phyloP scores from a whole-genome alignment of 768 basidiomycete genomes.

The Tephrocybe rancida region DNA sequence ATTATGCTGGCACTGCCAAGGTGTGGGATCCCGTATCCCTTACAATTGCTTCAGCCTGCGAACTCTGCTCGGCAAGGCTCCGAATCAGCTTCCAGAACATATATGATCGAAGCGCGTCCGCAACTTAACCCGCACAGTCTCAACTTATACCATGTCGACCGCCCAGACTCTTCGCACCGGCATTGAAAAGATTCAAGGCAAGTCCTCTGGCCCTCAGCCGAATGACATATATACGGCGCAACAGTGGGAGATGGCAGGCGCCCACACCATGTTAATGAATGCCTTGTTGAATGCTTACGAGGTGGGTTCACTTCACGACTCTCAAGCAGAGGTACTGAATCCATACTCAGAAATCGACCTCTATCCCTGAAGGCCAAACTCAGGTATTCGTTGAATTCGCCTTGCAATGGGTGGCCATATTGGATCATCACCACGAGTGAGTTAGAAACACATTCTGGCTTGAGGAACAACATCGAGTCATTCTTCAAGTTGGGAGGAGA shows the following conservation, averaged over 20 bases:
- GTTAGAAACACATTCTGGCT: not conserved
- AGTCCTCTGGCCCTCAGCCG: slow-evolving; percentile 12
- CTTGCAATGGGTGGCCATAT: slow-evolving; percentile 18
- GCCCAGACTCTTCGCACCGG: slow-evolving; percentile 11
- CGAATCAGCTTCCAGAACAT: no score
- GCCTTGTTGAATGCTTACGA: slow-evolving; percentile 19
- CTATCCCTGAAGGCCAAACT: slow-evolving; percentile 7
- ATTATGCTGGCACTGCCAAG: no score
- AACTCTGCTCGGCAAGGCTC: no score
- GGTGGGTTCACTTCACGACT: not conserved
- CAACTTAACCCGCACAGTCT: not conserved
- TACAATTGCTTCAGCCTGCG: no score
- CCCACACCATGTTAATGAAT: slow-evolving; percentile 18
- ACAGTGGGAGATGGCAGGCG: slow-evolving; percentile 23
- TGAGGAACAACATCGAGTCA: not conserved
- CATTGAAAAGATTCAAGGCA: slow-evolving; percentile 14
- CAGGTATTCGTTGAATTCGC: slow-evolving; percentile 18
- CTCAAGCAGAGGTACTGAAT: not conserved
- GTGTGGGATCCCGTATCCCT: no score
- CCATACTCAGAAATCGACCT: slow-evolving; percentile 6
- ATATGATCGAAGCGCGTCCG: no score
- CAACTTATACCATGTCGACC: slow-evolving; percentile 12
- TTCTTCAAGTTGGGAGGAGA: slow-evolving; percentile 19
- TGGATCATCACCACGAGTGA: slow-evolving; percentile 21
- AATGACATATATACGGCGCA: slow-evolving; percentile 19